Evolutionary conservation across 1,284 basidiomycete species (phyloP).

Genomic region (Inonotus hispidus): DNA sequence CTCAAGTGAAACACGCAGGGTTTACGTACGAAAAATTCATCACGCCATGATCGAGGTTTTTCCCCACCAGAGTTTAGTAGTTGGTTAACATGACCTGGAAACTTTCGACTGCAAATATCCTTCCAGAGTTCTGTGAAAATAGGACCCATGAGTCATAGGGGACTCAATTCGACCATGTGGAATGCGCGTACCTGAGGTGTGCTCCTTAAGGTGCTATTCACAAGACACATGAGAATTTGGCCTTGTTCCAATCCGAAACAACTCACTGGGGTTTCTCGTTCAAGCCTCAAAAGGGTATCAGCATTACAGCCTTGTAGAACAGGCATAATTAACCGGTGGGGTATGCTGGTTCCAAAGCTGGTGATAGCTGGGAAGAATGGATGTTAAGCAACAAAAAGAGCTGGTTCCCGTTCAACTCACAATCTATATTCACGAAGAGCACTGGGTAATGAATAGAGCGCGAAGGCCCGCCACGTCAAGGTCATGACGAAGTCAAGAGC

Average conservation of each 20-base stretch:
- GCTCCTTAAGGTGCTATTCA: slow-evolving; percentile 47
- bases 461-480: slow-evolving; percentile 11
- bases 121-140: slow-evolving; percentile 59
- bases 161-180: slow-evolving; percentile 10
- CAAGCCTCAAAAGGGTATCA: slow-evolving; percentile 61
- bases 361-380: slow-evolving; percentile 36
- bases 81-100: slow-evolving; percentile 45
- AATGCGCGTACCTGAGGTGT: slow-evolving; percentile 48
- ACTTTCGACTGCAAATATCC: slow-evolving; percentile 52
- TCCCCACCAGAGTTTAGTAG: slow-evolving; percentile 34
- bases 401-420: not conserved
- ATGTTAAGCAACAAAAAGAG: not conserved
- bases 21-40: slow-evolving; percentile 56
- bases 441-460: slow-evolving; percentile 2
- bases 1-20: not conserved
- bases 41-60: slow-evolving; percentile 59
- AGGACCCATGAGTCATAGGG: slow-evolving; percentile 18
- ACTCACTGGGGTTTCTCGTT: slow-evolving; percentile 64
- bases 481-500: not conserved
- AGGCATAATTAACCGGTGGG: slow-evolving; percentile 59
- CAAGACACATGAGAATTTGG: not conserved
- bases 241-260: not conserved
- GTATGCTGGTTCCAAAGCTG: slow-evolving; percentile 53
- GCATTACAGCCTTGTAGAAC: slow-evolving; percentile 65
- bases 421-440: slow-evolving; percentile 17